phyloP scores from a whole-genome alignment of 2,329 filamentous ascomycete genomes.

The Nothopassalora personata region DNA sequence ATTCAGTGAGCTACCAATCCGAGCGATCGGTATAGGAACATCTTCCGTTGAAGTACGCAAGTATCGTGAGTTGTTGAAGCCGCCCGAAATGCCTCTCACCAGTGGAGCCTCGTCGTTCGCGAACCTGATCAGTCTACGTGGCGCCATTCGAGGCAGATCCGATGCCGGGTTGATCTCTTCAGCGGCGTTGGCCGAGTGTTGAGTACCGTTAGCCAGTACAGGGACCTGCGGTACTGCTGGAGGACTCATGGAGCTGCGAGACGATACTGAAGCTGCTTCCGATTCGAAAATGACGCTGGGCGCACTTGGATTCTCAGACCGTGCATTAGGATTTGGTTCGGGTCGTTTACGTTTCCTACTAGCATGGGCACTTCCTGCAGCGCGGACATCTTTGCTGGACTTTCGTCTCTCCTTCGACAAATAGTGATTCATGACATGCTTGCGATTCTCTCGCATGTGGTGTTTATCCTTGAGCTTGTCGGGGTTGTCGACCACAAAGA shows the following conservation, averaged over 20 bases:
- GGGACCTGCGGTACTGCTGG: not conserved
- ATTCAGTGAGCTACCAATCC: slow-evolving; percentile 15
- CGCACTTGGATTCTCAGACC: slow-evolving; percentile 2
- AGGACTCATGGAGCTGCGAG: not conserved
- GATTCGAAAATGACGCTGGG: not conserved
- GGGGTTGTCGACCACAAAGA: slow-evolving; percentile 27
- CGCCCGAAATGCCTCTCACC: slow-evolving; percentile 12
- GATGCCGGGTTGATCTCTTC: not conserved
- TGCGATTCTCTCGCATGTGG: slow-evolving; percentile 27
- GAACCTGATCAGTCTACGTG: slow-evolving; percentile 5
- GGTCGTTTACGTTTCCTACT: slow-evolving; percentile 15
- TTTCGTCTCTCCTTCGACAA: slow-evolving; percentile 28
- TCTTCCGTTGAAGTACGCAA: slow-evolving; percentile 9
- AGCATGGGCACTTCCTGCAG: slow-evolving; percentile 7
- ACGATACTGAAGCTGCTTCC: not conserved
- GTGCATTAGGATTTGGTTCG: not conserved
- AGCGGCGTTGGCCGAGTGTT: not conserved
- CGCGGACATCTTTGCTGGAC: slow-evolving; percentile 24
- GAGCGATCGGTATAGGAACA: slow-evolving; percentile 14
- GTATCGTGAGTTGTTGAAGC: slow-evolving; percentile 16
- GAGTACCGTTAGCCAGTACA: not conserved
- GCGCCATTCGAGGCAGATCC: not conserved
- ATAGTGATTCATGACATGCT: slow-evolving; percentile 32
- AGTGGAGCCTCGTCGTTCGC: slow-evolving; percentile 13
- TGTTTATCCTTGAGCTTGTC: slow-evolving; percentile 26